Evolutionary conservation across 192 early-diverging fungal species (phyloP).

Genomic region (Bifiguratus adelaidae): DNA sequence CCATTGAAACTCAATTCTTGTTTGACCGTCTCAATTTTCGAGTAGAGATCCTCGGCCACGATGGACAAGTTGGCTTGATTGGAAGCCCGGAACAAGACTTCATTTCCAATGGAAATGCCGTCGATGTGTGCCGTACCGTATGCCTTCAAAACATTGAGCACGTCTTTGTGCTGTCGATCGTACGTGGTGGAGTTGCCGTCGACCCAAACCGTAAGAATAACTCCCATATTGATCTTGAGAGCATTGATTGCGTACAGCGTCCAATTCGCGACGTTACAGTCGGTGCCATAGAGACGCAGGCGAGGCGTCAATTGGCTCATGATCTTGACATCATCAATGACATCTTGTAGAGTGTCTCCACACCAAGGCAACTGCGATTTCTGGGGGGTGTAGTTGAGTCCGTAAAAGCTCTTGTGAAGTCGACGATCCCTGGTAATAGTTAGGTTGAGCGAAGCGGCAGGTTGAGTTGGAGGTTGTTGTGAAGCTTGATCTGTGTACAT

Average conservation of each 20-base stretch:
- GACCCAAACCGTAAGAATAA: constrained; percentile 55
- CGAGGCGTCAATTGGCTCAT: constrained; percentile 40
- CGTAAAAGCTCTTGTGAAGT: constrained; percentile 31
- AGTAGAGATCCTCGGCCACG: constrained; percentile 10
- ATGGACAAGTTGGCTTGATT: no score
- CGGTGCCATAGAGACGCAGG: constrained; percentile 54
- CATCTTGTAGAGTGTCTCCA: constrained; percentile 34
- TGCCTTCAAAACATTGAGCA: not conserved
- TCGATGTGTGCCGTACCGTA: constrained; percentile 31
- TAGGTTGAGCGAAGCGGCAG: constrained; percentile 19
- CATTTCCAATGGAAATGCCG: constrained; percentile 50
- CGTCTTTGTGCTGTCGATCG: constrained; percentile 11
- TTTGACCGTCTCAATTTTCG: not conserved
- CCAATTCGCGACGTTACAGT: constrained; percentile 49
- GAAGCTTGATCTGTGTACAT: no score
- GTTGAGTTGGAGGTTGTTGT: no score
- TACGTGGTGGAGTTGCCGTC: constrained; percentile 30
- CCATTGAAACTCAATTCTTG: no score
- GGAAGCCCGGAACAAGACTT: constrained; percentile 49
- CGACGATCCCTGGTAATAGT: constrained; percentile 16
- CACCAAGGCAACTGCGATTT: constrained; percentile 44
- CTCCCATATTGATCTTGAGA: constrained; percentile 42
- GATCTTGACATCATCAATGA: constrained; percentile 46
- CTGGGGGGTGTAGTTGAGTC: constrained; percentile 46
- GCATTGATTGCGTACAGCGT: constrained; percentile 48